Percentiles rank a stretch among this genome's conserved stretches.
Conservation (phyloP, 129 eudicot species). For the Helianthus annuus region DNA sequence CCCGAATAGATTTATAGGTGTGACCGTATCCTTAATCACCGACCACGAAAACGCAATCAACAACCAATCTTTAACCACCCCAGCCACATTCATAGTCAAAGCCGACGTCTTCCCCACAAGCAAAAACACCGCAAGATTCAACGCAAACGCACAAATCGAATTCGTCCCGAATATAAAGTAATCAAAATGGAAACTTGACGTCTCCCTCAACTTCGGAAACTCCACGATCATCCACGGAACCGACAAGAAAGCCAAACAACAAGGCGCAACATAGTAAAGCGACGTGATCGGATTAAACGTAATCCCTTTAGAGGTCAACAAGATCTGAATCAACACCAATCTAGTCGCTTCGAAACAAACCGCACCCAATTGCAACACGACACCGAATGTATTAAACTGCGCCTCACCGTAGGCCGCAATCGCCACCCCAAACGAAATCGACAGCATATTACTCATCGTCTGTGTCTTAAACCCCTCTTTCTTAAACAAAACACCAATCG, state of each 20-base stretch:
- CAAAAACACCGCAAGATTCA: conserved; percentile 54
- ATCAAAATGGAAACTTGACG: conserved; percentile 49
- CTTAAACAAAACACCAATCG: conserved; percentile 39
- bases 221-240: conserved; percentile 49
- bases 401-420: conserved; percentile 60
- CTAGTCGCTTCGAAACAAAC: conserved; percentile 54
- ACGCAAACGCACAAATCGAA: conserved; percentile 46
- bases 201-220: conserved; percentile 31
- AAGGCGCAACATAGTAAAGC: conserved; percentile 49
- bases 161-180: conserved; percentile 45
- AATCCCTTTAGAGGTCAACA: conserved; percentile 41
- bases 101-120: conserved; percentile 59
- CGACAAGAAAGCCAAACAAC: conserved; percentile 42
- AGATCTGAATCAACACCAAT: conserved; percentile 45
- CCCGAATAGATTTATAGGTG: conserved; percentile 50
- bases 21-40: conserved; percentile 63
- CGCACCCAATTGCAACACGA: conserved; percentile 40
- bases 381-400: conserved; percentile 43
- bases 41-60: conserved; percentile 71
- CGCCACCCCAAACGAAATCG: conserved; percentile 48
- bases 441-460: conserved; percentile 41
- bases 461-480: conserved; percentile 38
- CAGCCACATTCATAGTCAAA: conserved; percentile 59
- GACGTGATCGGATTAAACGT: conserved; percentile 48
- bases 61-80: conserved; percentile 59